These are phyloP conservation scores for Crithidia acanthocephali DNA, from an alignment of 208 protist genomes.

Conservation along the genomic window DNA sequence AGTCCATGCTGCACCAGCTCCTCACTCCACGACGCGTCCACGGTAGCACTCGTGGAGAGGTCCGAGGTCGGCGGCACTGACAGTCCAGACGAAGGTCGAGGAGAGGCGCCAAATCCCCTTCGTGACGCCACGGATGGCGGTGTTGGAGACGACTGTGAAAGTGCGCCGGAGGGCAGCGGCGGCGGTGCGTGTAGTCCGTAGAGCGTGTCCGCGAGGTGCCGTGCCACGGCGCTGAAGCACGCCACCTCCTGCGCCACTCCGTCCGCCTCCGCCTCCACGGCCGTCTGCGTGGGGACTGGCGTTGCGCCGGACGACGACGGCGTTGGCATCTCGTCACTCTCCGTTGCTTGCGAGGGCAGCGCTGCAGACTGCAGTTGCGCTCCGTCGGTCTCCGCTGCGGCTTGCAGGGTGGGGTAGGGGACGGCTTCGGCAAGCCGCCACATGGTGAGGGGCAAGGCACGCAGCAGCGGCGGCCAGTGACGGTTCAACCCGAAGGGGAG, in stretches of 20 bases:
- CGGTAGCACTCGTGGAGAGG: background rate
- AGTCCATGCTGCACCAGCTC: conserved; percentile 44
- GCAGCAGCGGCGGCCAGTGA: conserved; percentile 71
- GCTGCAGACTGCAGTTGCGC: no score
- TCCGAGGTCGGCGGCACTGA: background rate
- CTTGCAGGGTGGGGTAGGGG: conserved; percentile 53
- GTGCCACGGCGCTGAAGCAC: conserved; percentile 76
- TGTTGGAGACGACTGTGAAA: no score
- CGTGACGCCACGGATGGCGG: conserved; percentile 8
- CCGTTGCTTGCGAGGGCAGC: background rate
- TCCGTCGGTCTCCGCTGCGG: no score
- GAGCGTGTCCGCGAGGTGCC: conserved; percentile 69
- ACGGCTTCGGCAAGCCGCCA: conserved; percentile 73
- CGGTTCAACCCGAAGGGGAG: conserved; percentile 68
- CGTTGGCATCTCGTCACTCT: background rate
- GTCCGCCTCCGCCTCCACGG: conserved; percentile 32
- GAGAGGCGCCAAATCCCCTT: conserved; percentile 1
- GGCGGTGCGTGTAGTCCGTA: conserved; percentile 50
- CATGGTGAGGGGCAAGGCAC: conserved; percentile 67
- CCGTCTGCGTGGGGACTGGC: conserved; percentile 8
- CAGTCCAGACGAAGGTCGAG: background rate
- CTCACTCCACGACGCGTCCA: background rate
- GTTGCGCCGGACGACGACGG: background rate
- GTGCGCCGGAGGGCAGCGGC: conserved; percentile 2
- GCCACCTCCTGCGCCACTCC: conserved; percentile 56